phyloP scores from a whole-genome alignment of 371 early-diverging fungal species.

The Zopfochytrium polystomum region DNA sequence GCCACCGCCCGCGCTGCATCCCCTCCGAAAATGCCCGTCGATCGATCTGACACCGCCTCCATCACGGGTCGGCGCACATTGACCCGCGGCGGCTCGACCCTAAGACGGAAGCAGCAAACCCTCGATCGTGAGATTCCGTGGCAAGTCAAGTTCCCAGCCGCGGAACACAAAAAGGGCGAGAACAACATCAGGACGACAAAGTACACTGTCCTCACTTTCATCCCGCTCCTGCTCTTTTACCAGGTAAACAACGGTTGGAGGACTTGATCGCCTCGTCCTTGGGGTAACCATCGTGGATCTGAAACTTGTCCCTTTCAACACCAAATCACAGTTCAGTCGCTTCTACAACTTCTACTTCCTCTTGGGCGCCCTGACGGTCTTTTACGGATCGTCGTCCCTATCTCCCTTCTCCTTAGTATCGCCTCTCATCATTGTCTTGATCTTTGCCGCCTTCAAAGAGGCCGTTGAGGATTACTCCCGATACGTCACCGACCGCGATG shows the following conservation, averaged over 20 bases:
- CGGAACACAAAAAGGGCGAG: constrained; percentile 20
- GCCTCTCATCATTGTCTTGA: constrained; percentile 58
- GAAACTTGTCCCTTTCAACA: neutral
- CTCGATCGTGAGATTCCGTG: too few relatives aligned
- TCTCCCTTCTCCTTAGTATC: constrained; percentile 42
- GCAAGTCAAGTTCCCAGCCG: too few relatives aligned
- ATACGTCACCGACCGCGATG: constrained; percentile 50
- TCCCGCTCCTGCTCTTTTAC: constrained; percentile 59
- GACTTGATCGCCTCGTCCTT: neutral
- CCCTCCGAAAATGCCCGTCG: too few relatives aligned
- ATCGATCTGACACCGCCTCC: too few relatives aligned
- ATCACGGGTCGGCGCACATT: too few relatives aligned
- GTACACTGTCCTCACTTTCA: constrained; percentile 60
- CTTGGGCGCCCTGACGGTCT: constrained; percentile 42
- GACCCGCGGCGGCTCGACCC: too few relatives aligned
- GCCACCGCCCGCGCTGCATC: too few relatives aligned
- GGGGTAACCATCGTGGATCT: neutral
- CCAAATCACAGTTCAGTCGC: constrained; percentile 49
- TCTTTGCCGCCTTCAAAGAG: constrained; percentile 64
- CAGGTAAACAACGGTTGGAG: constrained; percentile 41
- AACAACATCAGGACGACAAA: constrained; percentile 61
- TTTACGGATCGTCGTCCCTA: constrained; percentile 36
- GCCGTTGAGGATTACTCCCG: constrained; percentile 63
- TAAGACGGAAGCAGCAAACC: too few relatives aligned
- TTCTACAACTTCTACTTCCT: constrained; percentile 70